Base-by-base conservation (phyloP, 2,329 filamentous ascomycete species). In the Lachnellula occidentalis region DNA sequence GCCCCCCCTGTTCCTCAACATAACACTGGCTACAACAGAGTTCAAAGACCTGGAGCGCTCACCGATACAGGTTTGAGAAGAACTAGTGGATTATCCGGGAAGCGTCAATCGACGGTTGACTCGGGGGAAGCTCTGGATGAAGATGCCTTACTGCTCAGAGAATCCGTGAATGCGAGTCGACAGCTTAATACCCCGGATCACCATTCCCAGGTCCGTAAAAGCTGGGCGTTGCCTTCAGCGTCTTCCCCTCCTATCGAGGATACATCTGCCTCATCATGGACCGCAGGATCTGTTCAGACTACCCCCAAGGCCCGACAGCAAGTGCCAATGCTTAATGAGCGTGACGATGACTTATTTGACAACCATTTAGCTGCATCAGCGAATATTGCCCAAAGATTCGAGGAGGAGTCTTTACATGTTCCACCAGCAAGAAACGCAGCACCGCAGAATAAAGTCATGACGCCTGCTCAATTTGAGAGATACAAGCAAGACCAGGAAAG, bases 391-490 rank as follows among this genome's bases (percentile, higher is more conserved):
- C 55, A 62, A 45, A 56, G 58, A 51, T 69, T 64, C 27, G 55
- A 64, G 21, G 59, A 68, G 22, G 64, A 51, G 45, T 22, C 60
- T 31, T 41, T 43, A 15, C 41, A 42, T 3, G 53, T 58, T 3
- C 58, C 59, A n/a, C 52, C 52, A 27, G 19, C 54, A 24, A 55
- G 27, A 36, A 49, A 52, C n/a, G 41, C 45, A n/a, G 48, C 74
- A 2, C 71, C 78, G 8, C 75, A 76, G 19, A 87, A 81, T 68
- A 94, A 94, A 70, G 87, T 94, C 58, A 95, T 96, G 89, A 96
- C 91, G 1, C 87, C 87, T 1, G 88, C 86, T 11, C 84, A 96
- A 68, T 96, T 95, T 62, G 90, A 96, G 68, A 81, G 81, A 60
- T 92, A 92, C 65, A 81, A 85, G 58, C 80, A 86, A 65, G 87